These are phyloP conservation scores for Collariella sp. DNA, from an alignment of 495 filamentous ascomycete species.

Conservation along the genomic window DNA sequence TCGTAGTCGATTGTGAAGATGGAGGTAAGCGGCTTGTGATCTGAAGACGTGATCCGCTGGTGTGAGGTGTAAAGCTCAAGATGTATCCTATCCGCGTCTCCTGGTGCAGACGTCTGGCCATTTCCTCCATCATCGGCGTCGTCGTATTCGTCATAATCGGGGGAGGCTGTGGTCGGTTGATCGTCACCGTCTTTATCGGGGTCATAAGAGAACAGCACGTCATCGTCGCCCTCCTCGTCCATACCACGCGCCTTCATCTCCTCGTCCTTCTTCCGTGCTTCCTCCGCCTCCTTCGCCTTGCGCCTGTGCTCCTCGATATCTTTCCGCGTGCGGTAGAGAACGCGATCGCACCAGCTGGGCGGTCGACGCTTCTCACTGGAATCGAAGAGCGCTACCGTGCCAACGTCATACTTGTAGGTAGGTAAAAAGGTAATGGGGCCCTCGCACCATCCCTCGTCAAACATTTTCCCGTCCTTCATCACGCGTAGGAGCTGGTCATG, in stretches of 20 bases:
- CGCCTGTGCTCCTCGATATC: conserved; percentile 64
- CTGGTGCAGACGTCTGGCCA: conserved; percentile 44
- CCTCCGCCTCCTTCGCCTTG: conserved; percentile 53
- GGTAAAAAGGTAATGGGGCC: conserved; percentile 82
- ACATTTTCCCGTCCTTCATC: conserved; percentile 64
- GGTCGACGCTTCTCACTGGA: conserved; percentile 86
- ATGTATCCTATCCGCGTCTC: conserved; percentile 53
- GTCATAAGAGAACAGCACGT: conserved; percentile 86
- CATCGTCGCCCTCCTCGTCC: conserved; percentile 65
- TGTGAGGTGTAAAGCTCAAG: conserved; percentile 76
- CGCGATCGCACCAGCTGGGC: conserved; percentile 98
- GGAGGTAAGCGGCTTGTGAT: conserved; percentile 86
- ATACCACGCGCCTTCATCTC: conserved; percentile 77
- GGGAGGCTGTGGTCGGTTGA: conserved; percentile 27
- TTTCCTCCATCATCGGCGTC: conserved; percentile 38
- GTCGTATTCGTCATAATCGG: conserved; percentile 58
- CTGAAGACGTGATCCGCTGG: conserved; percentile 80
- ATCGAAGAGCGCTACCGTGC: conserved; percentile 88
- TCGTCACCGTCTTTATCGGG: conserved; percentile 62
- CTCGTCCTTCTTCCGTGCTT: conserved; percentile 62
- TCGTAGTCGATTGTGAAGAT: conserved; percentile 76
- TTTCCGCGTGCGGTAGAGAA: conserved; percentile 70
- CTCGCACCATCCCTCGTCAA: conserved; percentile 87
- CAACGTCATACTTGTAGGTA: conserved; percentile 93
- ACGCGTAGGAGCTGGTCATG: conserved; percentile 82